phyloP scores from a whole-genome alignment of 345 rosid genomes.

The Orychophragmus violaceus region DNA sequence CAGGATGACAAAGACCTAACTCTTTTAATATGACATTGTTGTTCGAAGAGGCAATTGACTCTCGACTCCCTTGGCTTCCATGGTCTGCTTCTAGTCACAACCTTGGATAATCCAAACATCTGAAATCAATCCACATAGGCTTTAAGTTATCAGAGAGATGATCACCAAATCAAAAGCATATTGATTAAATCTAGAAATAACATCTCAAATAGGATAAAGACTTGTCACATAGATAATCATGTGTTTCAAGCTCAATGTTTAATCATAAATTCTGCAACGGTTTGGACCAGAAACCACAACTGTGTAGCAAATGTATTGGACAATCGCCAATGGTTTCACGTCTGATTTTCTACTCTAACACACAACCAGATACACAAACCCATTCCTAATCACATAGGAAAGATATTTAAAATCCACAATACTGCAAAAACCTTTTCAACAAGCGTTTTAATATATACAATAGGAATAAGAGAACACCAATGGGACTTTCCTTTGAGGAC shows the following conservation, averaged over 20 bases:
- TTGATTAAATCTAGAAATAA: neutral
- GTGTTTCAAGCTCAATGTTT: neutral
- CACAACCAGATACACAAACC: too few species aligned
- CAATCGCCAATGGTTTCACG: too few species aligned
- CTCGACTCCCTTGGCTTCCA: conserved; percentile 55
- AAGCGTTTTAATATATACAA: too few species aligned
- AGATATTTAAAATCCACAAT: too few species aligned
- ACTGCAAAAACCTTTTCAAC: too few species aligned
- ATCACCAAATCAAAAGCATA: neutral
- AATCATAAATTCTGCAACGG: too few species aligned
- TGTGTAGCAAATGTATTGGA: too few species aligned
- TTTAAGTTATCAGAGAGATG: neutral
- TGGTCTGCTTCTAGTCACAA: conserved; percentile 52
- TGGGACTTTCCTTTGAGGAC: neutral
- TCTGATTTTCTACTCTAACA: too few species aligned
- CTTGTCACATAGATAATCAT: neutral
- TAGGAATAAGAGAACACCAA: neutral
- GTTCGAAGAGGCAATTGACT: conserved; percentile 59
- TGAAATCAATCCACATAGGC: conserved; percentile 23
- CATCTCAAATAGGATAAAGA: neutral
- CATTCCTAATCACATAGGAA: too few species aligned
- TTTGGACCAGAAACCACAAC: too few species aligned
- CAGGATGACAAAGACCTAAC: neutral
- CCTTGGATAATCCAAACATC: conserved; percentile 88
- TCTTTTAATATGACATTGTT: conserved; percentile 39